Conservation (phyloP, 2,329 filamentous ascomycete species). For the Diaporthe sp. region DNA sequence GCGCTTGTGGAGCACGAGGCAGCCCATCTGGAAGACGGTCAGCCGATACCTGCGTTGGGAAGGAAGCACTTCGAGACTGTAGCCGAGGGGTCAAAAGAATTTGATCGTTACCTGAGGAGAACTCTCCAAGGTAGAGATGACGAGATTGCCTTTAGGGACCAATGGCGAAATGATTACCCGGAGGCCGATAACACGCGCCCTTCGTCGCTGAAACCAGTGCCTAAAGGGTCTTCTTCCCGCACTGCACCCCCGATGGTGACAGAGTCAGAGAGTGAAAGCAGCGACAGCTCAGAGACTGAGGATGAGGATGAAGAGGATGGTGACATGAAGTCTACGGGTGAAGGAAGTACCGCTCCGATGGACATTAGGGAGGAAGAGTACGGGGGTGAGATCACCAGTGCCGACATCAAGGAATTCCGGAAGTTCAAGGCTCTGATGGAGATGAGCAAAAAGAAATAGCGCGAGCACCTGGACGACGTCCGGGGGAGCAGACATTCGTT, state of each 20-base stretch:
- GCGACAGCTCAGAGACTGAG: constrained; percentile 2
- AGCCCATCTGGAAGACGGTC: background rate
- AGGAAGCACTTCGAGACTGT: constrained; percentile 5
- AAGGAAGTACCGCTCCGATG: background rate
- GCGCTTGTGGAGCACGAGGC: constrained; percentile 24
- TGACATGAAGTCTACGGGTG: background rate
- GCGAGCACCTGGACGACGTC: no score
- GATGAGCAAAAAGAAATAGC: background rate
- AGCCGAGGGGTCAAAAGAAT: constrained; percentile 17
- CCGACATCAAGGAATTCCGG: background rate
- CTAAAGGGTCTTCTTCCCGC: background rate
- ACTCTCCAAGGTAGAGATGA: constrained; percentile 18
- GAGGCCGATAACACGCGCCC: background rate
- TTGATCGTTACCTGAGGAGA: constrained; percentile 8
- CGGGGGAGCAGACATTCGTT: background rate
- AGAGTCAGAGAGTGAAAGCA: constrained; percentile 2
- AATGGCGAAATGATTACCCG: constrained; percentile 24
- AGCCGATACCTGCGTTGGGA: constrained; percentile 6
- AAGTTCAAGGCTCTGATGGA: constrained; percentile 1
- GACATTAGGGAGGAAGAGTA: background rate
- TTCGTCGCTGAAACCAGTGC: background rate
- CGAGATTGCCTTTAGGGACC: constrained; percentile 16
- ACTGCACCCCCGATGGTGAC: background rate
- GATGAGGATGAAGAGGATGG: background rate
- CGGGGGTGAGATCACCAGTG: background rate